Evolutionary conservation across 768 basidiomycete species (phyloP).

Genomic region (Leccinum truebloodii): DNA sequence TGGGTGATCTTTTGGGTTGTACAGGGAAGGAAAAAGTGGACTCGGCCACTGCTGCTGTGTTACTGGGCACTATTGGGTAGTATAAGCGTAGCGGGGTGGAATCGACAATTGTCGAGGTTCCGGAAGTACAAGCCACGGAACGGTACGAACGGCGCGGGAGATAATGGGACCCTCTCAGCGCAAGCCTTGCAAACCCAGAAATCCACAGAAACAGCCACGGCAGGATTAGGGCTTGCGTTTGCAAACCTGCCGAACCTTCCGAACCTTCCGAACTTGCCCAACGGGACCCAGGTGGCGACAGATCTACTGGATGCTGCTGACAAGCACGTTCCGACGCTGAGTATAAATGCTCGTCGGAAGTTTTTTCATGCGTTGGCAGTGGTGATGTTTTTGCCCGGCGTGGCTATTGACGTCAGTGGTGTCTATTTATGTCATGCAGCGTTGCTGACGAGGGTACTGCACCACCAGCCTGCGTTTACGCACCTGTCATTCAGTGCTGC

Average conservation of each 20-base stretch:
- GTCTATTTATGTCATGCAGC: conserved; percentile 5
- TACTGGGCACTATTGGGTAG: conserved; percentile 85
- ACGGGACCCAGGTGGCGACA: conserved; percentile 59
- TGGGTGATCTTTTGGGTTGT: conserved; percentile 80
- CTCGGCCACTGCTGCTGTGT: conserved; percentile 68
- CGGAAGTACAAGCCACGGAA: conserved; percentile 62
- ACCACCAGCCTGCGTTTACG: conserved; percentile 85
- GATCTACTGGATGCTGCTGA: conserved; percentile 82
- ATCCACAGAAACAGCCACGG: conserved; percentile 17
- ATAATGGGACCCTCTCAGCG: conserved; percentile 35
- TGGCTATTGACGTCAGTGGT: conserved; percentile 82
- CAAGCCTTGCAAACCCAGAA: conserved; percentile 27
- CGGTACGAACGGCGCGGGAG: conserved; percentile 33
- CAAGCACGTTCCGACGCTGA: conserved; percentile 86
- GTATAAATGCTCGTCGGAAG: conserved; percentile 90
- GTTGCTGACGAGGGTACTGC: conserved; percentile 16
- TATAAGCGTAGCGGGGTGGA: conserved; percentile 94
- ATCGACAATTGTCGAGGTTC: conserved; percentile 79
- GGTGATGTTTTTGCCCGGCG: conserved; percentile 94
- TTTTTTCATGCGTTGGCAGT: conserved; percentile 97
- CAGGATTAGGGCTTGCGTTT: conserved; percentile 36
- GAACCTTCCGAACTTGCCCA: conserved; percentile 41
- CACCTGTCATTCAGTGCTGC: conserved; percentile 94
- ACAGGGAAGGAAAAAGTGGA: conserved; percentile 77
- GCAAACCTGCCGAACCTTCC: conserved; percentile 54